Evolutionary conservation across 1,284 basidiomycete species (phyloP), one percentile per base, ranked within the genome.

Genomic region (Afroboletus lepidellus): DNA sequence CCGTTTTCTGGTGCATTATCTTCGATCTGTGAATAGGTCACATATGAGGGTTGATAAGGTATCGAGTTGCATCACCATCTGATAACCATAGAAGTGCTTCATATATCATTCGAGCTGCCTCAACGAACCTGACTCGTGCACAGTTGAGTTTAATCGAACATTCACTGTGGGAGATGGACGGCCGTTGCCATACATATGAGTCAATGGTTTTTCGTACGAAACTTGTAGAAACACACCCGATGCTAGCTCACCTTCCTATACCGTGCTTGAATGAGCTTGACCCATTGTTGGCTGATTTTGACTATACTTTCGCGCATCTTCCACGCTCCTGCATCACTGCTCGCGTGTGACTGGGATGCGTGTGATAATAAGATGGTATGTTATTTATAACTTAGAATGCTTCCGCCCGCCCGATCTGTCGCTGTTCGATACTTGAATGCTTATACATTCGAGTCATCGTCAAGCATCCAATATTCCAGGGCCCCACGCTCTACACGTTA

Each of bases 241-340:
- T 48, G 55, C 46, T 37, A 13, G 20, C 57, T 60, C 60, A 52
- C 47, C 32, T 55, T 29, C 56, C 47, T 37, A 36, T 25, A 38
- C 15, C 7, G 43, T 51, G 11, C 42, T 25, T 52, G 36, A 59
- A 45, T 44, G 21, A 32, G 11, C 8, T 34, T 13, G 4, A 13
- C 11, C 52, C 57, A 62, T 65, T 65, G 59, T 62, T 54, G 43
- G 63, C 63, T 54, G 37, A n/a, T 57, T 64, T 64, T 44, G 61
- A 57, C 33, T 6, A 25, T 36, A 2, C 36, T n/a, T 50, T 55
- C 47, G 34, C 45, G 38, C 49, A 24, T 51, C 54, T 39, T 48
- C 29, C 38, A 41, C 46, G 46, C 37, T 21, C 25, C 18, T 25
- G 45, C 43, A 38, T 47, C 25, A 38, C 43, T 18, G 32, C 27